Base-by-base conservation (phyloP, 2,329 filamentous ascomycete genomes). In the Fusarium tricinctum region DNA sequence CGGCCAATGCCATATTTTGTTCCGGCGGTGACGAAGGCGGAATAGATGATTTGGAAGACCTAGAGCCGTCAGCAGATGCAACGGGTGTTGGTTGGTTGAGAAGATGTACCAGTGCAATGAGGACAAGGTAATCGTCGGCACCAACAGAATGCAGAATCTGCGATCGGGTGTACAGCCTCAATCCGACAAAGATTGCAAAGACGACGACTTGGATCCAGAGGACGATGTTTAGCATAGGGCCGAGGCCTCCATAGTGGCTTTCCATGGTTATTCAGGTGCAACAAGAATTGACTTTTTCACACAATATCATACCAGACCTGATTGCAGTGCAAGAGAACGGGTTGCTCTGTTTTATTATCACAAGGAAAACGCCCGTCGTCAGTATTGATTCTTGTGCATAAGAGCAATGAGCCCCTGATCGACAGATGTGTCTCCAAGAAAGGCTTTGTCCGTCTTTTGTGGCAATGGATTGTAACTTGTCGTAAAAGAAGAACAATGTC, bases 41-140 rank as follows among this genome's bases (percentile, higher is more conserved):
- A 60, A 28, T 68, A 68, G 1, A 68, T 22, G 8, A 64, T 57
- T 10, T 68, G 63, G 1, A 68, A 35, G 8, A 60, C 22, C 65
- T 68, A 5, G 4, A 38, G 8, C 23, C 23, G 23, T 23, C 23
- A 23, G 23, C 23, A 23, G 23, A 23, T 23, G 7, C 3, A 8
- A 23, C 8, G 23, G 7, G 7, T 23, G 3, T 23, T 23, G 23
- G 23, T 8, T 6, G 6, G 3, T 23, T 23, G 23, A 2, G 2
- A 23, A 23, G 23, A 23, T 8, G 23, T 23, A 68, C 58, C 33
- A 67, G 7, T 3, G 63, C 54, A 4, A 42, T 2, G 0, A 60
- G 6, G 6, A 68, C 63, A 1, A 68, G 65, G 1, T 60, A 68
- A 0, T 68, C 63, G 14, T 68, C 63, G 2, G 42, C 35, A 1